Conservation (phyloP, 352 stramenopile genomes). For the Phytophthora nicotianae region DNA sequence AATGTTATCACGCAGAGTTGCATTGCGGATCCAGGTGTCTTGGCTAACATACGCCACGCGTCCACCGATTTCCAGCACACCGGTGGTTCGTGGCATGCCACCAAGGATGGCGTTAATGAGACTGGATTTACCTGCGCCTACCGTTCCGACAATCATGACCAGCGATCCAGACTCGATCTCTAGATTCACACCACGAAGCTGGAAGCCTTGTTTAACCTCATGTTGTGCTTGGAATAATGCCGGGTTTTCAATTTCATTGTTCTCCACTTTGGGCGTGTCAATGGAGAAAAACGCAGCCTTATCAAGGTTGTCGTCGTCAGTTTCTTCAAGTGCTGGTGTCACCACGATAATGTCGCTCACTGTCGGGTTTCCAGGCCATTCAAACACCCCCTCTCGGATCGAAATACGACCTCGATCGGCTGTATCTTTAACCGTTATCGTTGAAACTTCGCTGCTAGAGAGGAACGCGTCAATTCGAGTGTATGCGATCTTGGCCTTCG, state of each 20-base stretch:
- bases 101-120: conserved; percentile 57
- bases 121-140: conserved; percentile 62
- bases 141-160: conserved; percentile 59
- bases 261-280: not conserved
- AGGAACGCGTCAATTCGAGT: conserved; percentile 38
- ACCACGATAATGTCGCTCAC: conserved; percentile 34
- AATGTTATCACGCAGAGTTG: conserved; percentile 92
- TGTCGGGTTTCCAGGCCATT: conserved; percentile 27
- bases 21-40: conserved; percentile 92
- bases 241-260: not conserved
- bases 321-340: not conserved
- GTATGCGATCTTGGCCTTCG: conserved; percentile 39
- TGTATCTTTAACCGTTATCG: not conserved
- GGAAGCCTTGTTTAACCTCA: conserved; percentile 15
- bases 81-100: conserved; percentile 42
- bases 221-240: not conserved
- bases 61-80: conserved; percentile 32
- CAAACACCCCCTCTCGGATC: conserved; percentile 28
- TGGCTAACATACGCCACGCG: conserved; percentile 86
- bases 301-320: not conserved
- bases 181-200: conserved; percentile 49
- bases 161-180: conserved; percentile 61
- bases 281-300: not conserved
- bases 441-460: conserved; percentile 20
- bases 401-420: conserved; percentile 21